phyloP scores from a whole-genome alignment of 2,329 filamentous ascomycete species.

The Cercospora sp. region DNA sequence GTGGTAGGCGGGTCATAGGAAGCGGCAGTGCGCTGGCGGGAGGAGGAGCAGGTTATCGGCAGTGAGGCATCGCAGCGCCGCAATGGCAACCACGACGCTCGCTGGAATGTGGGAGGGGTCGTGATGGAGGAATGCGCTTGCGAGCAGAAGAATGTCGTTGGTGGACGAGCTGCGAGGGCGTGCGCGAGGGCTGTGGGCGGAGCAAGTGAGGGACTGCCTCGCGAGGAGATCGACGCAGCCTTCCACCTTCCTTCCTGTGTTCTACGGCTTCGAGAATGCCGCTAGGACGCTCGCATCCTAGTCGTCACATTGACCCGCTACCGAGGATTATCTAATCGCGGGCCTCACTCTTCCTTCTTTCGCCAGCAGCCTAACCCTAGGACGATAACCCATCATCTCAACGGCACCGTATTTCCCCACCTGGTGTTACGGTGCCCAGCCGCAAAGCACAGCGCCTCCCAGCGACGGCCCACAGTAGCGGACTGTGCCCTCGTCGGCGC shows the following conservation, averaged over 20 bases:
- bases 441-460: too few relatives aligned
- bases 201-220: neutral
- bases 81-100: conserved; percentile 16
- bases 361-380: too few relatives aligned
- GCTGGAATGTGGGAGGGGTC: conserved; percentile 14
- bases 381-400: too few relatives aligned
- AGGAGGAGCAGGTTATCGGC: conserved; percentile 21
- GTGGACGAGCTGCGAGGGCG: neutral
- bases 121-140: conserved; percentile 12
- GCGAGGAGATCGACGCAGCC: neutral
- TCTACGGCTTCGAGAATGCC: neutral
- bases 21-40: neutral
- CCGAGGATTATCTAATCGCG: neutral
- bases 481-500: neutral
- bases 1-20: conserved; percentile 1
- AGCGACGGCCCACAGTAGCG: neutral
- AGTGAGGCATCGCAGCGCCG: conserved; percentile 2
- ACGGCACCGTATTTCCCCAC: neutral
- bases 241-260: neutral
- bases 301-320: neutral
- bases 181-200: neutral
- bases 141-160: neutral
- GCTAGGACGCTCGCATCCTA: neutral
- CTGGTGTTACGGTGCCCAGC: neutral
- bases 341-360: too few relatives aligned